Evolutionary conservation across 208 protist species (phyloP), one percentile per base, ranked within the genome.

Genomic region (Crithidia acanthocephali): DNA sequence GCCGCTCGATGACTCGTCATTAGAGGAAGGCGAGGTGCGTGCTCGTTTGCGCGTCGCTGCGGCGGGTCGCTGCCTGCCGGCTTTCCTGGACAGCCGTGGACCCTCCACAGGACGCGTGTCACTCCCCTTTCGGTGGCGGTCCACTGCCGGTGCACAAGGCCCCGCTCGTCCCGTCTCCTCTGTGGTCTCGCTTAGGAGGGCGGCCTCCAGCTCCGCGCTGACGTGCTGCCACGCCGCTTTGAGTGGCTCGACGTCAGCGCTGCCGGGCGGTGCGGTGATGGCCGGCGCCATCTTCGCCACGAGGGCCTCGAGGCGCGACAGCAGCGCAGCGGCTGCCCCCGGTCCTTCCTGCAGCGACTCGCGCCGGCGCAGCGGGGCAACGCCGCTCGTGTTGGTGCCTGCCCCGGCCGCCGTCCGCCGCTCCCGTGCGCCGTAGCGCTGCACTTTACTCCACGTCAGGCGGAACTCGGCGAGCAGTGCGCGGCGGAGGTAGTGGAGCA

Each of bases 381-480:
- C 52, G 37, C 50, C 32, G 30, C 13, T 50, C 1, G n/a, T 9
- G 16, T 13, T 42, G 37, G 13, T 42, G 37, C 6, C 13, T 6
- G 9, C 13, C 13, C 6, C 37, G 13, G 51, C 50, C 27, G 45
- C 47, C 15, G 35, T 1, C 10, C 57, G 45, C 8, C 44, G 22
- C 23, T 68, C 51, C 10, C 70, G 62, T 44, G 22, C 32, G 11
- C 44, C 33, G 62, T 57, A 64, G 30, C 62, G 70, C 44, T 77
- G 57, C 56, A 87, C 57, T 70, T 80, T 87, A 7, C 70, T 44
- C 16, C 57, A 28, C 2, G 56, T 77, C 25, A 90, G 35, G 44
- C 75, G 77, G 67, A 89, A 92, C 71, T 86, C 86, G 10, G 33
- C 20, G 2, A 53, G 22, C 20, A 95, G 67, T 6, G 81, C 81